A percentile compares a stretch with the other conserved stretches of the same genome.
phyloP scores from a whole-genome alignment of 768 basidiomycete species.

The Saitozyma sp. region DNA sequence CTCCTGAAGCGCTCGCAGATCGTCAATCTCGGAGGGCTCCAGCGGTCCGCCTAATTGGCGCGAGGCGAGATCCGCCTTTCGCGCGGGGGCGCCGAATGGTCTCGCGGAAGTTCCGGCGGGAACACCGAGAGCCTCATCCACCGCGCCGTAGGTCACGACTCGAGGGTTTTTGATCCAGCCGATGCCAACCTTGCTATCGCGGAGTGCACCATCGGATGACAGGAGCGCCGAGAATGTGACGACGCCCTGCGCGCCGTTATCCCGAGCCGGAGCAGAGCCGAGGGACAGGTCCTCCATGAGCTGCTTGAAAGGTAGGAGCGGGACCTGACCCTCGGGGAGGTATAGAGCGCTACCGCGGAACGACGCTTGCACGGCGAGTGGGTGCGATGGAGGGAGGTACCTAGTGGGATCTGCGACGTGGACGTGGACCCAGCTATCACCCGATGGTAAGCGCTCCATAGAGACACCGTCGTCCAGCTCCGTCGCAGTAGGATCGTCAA shows the following conservation, averaged over 20 bases:
- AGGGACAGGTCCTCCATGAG: slow-evolving; percentile 57
- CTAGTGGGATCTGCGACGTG: slow-evolving; percentile 93
- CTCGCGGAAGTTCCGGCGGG: neutral
- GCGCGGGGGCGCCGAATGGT: slow-evolving; percentile 25
- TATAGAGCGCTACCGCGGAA: slow-evolving; percentile 63
- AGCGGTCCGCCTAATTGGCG: neutral
- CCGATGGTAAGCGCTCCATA: slow-evolving; percentile 63
- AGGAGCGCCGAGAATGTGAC: slow-evolving; percentile 80
- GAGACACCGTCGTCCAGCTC: slow-evolving; percentile 95
- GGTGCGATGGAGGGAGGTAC: slow-evolving; percentile 69
- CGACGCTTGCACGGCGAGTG: slow-evolving; percentile 63
- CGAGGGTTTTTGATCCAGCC: slow-evolving; percentile 72
- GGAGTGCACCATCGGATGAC: slow-evolving; percentile 61
- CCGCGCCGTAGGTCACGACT: slow-evolving; percentile 65
- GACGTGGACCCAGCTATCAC: slow-evolving; percentile 74
- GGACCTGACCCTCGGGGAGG: slow-evolving; percentile 63
- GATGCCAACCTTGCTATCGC: slow-evolving; percentile 69
- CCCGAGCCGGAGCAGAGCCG: slow-evolving; percentile 49
- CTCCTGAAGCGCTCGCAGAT: slow-evolving; percentile 20
- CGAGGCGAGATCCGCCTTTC: no score
- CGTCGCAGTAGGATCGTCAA: slow-evolving; percentile 74
- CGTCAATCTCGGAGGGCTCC: slow-evolving; percentile 17
- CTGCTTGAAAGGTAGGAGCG: slow-evolving; percentile 68
- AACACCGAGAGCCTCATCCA: slow-evolving; percentile 57
- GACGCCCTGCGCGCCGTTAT: slow-evolving; percentile 58